Percentiles rank a stretch among this genome's conserved stretches.
These are phyloP conservation scores for Diaporthe sp. DNA, from an alignment of 2,329 filamentous ascomycete genomes.

Conservation along the genomic window DNA sequence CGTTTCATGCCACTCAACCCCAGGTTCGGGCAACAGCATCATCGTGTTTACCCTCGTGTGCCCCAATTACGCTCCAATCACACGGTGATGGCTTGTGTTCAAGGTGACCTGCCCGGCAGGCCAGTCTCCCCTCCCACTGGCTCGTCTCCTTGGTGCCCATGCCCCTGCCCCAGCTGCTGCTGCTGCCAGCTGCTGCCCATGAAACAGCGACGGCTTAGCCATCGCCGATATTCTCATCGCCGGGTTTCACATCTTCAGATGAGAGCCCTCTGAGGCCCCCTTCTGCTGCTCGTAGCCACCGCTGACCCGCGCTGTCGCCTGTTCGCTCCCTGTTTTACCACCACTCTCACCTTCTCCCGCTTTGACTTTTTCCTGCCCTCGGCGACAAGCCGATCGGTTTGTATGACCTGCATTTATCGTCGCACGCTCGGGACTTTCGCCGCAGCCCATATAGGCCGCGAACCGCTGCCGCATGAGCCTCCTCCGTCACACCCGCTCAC, in stretches of 20 bases:
- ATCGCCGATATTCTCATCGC: slow-evolving; percentile 22
- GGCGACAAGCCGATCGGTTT: slow-evolving; percentile 6
- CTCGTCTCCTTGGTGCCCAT: not conserved
- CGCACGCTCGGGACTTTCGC: not conserved
- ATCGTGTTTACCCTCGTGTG: not conserved
- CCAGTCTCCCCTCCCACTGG: not conserved
- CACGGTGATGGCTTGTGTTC: not conserved
- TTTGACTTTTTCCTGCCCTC: slow-evolving; percentile 11
- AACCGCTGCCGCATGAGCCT: not conserved
- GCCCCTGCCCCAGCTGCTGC: not conserved
- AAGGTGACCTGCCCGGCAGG: not conserved
- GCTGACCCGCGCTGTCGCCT: slow-evolving; percentile 5
- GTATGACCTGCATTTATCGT: not conserved
- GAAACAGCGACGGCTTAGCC: slow-evolving; percentile 29
- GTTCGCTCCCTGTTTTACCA: slow-evolving; percentile 16
- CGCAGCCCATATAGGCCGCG: slow-evolving; percentile 9
- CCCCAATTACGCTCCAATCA: not conserved
- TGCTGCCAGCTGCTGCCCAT: slow-evolving; percentile 18
- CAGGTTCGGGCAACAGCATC: not conserved
- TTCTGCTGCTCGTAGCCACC: not conserved
- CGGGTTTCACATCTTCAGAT: slow-evolving; percentile 37
- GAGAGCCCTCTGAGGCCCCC: slow-evolving; percentile 21
- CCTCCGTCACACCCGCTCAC: not conserved
- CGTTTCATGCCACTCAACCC: slow-evolving; percentile 19
- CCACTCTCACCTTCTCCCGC: not conserved